phyloP scores from a whole-genome alignment of 257 asterid genomes.

The Solanum bulbocastanum region DNA sequence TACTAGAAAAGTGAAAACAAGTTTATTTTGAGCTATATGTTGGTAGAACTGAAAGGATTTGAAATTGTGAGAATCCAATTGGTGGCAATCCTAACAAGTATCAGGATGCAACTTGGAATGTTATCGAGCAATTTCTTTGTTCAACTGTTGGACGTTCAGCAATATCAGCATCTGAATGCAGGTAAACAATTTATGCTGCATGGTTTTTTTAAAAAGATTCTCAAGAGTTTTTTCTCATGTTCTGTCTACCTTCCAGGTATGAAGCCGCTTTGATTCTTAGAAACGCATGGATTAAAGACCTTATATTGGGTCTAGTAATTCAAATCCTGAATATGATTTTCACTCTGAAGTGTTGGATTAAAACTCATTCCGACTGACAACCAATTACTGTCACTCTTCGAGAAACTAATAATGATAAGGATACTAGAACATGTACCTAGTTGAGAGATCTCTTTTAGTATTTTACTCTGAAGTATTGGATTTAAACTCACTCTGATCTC shows the following conservation, averaged over 20 bases:
- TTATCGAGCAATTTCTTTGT: constrained; percentile 22
- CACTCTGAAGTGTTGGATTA: constrained; percentile 29
- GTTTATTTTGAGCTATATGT: constrained; percentile 19
- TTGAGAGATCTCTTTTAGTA: not conserved
- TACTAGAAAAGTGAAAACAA: constrained; percentile 15
- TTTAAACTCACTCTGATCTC: too few relatives aligned
- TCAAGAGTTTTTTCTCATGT: not conserved
- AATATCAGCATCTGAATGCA: constrained; percentile 36
- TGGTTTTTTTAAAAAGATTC: not conserved
- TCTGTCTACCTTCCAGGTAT: constrained; percentile 17
- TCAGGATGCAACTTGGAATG: constrained; percentile 23
- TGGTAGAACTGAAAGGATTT: constrained; percentile 15
- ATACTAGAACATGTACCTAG: not conserved
- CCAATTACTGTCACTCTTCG: constrained; percentile 25
- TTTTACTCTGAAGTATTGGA: not conserved
- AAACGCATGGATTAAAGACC: constrained; percentile 30
- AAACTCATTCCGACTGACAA: constrained; percentile 25
- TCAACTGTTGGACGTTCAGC: constrained; percentile 29
- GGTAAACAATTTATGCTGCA: constrained; percentile 12
- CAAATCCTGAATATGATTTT: constrained; percentile 38
- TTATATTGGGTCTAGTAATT: constrained; percentile 33
- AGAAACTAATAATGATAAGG: constrained; percentile 4
- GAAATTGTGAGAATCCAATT: constrained; percentile 27
- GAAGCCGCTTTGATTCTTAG: constrained; percentile 39
- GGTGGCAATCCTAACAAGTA: constrained; percentile 18